A percentile compares a stretch with the other conserved stretches of the same genome.
Conservation (phyloP, 2,329 filamentous ascomycete species). For the Alternaria longipes region DNA sequence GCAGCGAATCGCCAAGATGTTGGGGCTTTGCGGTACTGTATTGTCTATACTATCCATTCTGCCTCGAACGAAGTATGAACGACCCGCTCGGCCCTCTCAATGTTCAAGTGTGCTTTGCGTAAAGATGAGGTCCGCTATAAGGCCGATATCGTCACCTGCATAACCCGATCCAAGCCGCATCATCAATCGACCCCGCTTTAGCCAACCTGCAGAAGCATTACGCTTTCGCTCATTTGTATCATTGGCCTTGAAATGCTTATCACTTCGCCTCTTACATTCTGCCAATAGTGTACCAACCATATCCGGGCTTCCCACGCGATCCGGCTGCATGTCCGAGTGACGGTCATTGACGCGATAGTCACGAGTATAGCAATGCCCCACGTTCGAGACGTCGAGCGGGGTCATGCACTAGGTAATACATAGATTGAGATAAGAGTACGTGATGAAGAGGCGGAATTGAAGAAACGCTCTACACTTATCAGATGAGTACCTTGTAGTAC, state of each 20-base stretch:
- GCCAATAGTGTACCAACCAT: constrained; percentile 2
- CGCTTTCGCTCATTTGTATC: constrained; percentile 5
- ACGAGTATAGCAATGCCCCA: constrained; percentile 28
- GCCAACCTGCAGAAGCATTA: constrained; percentile 13
- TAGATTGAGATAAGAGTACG: constrained; percentile 31
- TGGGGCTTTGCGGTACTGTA: neutral
- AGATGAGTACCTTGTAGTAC: neutral
- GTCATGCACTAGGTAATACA: constrained; percentile 24
- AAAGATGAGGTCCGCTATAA: neutral
- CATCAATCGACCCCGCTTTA: constrained; percentile 22
- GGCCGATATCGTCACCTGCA: constrained; percentile 13
- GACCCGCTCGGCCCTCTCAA: neutral
- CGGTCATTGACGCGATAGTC: constrained; percentile 31
- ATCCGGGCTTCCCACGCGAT: constrained; percentile 22
- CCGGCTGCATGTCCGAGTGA: constrained; percentile 29
- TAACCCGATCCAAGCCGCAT: constrained; percentile 23
- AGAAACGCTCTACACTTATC: neutral
- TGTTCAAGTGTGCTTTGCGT: neutral
- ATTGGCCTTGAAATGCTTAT: constrained; percentile 17
- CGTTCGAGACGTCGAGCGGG: constrained; percentile 33
- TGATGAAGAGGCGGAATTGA: neutral
- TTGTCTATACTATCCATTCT: neutral
- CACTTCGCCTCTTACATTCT: constrained; percentile 11
- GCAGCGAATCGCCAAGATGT: neutral
- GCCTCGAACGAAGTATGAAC: neutral